Base-by-base conservation (phyloP, 371 early-diverging fungal species). In the Mucor sp. region DNA sequence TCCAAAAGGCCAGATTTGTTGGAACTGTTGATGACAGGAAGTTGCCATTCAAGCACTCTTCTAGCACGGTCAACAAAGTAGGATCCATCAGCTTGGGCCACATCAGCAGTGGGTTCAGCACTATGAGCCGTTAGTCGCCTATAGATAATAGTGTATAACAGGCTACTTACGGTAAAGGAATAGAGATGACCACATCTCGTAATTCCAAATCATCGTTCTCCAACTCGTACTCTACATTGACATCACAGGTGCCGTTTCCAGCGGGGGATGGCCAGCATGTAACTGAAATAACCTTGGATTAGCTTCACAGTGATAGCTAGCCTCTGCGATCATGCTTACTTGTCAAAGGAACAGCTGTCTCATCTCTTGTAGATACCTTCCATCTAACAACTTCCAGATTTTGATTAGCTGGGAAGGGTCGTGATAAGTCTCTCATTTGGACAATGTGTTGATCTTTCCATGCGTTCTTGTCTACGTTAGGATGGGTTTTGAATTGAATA, bases 201-300 rank as follows among this genome's bases (percentile, higher is more conserved):
- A 98, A 84, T 69, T 87, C 92, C 62, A 96, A 85, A 33, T 85
- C 81, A 41, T 86, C 79, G 57, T 84, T 82, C 72, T 89, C 92
- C 63, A 97, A 84, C 74, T 96, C 96, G 70, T 96, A 98, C 77
- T 98, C 99, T 58, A 97, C 91, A 73, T 93, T 97, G 21, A 97
- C 96, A 74, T 96, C 97, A 60, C 91, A 89, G 2, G 89, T 81
- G 2, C 97, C 97, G 70, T 87, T 88, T 56, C 91, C 96, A 30
- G 91, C 84, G 30, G 95, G 95, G 32, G 96, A 93, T 17, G 98
- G 97, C 99, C 99, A 98, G 86, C 97, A 97, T 78, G 93, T 97
- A 77, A 96, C 91, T 91, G 33, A 33, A 80, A 47, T 33, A 41
- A n/a, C 1, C 32, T n/a, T 41, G 17, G 11, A 8, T 30, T 33